Percentiles rank a stretch among this genome's conserved stretches.
These are phyloP conservation scores for Claviceps africana DNA, from an alignment of 2,329 filamentous ascomycete species.

Conservation along the genomic window DNA sequence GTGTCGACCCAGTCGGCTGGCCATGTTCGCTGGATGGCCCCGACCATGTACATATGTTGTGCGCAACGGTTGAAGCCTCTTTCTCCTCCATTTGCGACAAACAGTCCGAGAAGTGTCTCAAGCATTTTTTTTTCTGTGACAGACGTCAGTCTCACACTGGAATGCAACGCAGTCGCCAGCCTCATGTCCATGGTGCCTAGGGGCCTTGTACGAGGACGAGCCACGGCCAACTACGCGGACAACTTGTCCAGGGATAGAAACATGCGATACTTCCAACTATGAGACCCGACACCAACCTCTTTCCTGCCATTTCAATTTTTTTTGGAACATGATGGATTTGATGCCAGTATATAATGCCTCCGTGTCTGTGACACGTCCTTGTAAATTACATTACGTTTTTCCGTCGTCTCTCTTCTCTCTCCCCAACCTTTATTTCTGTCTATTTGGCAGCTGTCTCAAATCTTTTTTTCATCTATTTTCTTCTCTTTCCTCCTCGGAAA, in stretches of 20 bases:
- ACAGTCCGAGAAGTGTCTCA: neutral
- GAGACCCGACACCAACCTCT: neutral
- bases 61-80: too few species aligned
- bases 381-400: constrained; percentile 1
- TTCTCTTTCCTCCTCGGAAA: too few species aligned
- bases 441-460: too few species aligned
- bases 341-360: constrained; percentile 4
- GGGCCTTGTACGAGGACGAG: neutral
- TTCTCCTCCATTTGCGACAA: too few species aligned
- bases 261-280: neutral
- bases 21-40: too few species aligned
- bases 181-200: neutral
- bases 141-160: neutral
- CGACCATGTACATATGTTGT: too few species aligned
- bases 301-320: constrained; percentile 3
- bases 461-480: too few species aligned
- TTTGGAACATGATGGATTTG: neutral
- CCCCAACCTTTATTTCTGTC: neutral
- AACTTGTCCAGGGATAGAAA: neutral
- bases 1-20: too few species aligned
- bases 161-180: neutral
- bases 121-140: neutral
- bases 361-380: constrained; percentile 1
- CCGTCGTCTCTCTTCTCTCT: neutral
- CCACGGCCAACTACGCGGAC: constrained; percentile 1